Percentiles rank a stretch among this genome's conserved stretches.
phyloP scores from a whole-genome alignment of 2,329 filamentous ascomycete genomes.

The Hansfordia pulvinata region DNA sequence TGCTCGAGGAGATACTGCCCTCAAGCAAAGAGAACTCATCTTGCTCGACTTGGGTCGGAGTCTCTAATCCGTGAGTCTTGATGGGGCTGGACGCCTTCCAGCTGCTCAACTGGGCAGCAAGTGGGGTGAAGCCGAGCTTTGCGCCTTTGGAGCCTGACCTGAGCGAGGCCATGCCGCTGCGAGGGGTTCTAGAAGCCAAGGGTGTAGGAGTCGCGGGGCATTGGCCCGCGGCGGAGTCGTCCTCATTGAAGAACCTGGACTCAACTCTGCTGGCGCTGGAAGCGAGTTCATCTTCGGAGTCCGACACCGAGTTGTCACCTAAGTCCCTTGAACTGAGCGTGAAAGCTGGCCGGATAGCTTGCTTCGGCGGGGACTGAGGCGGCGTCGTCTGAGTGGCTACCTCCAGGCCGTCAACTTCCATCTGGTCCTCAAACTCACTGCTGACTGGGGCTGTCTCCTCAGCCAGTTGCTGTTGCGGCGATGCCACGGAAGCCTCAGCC shows the following conservation, averaged over 20 bases:
- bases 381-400: slow-evolving; percentile 11
- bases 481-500: not conserved
- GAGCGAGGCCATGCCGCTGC: slow-evolving; percentile 11
- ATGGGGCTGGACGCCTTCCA: slow-evolving; percentile 50
- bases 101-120: slow-evolving; percentile 44
- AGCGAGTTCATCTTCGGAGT: slow-evolving; percentile 40
- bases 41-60: slow-evolving; percentile 8
- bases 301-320: slow-evolving; percentile 27
- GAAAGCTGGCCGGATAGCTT: slow-evolving; percentile 17
- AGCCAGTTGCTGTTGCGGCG: not conserved
- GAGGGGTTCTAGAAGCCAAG: slow-evolving; percentile 9
- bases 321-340: slow-evolving; percentile 33
- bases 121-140: slow-evolving; percentile 46
- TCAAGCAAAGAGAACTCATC: slow-evolving; percentile 13
- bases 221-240: no score
- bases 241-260: slow-evolving; percentile 9
- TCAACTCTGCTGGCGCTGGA: slow-evolving; percentile 14
- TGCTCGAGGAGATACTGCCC: slow-evolving; percentile 8
- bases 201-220: slow-evolving; percentile 30
- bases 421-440: slow-evolving; percentile 7
- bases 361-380: slow-evolving; percentile 15
- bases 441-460: slow-evolving; percentile 2
- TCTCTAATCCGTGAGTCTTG: slow-evolving; percentile 22
- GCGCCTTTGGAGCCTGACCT: slow-evolving; percentile 15
- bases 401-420: slow-evolving; percentile 16